Evolutionary conservation across 1,284 basidiomycete genomes (phyloP), one percentile per base, ranked within the genome.

Genomic region (Cutaneotrichosporon sp.): DNA sequence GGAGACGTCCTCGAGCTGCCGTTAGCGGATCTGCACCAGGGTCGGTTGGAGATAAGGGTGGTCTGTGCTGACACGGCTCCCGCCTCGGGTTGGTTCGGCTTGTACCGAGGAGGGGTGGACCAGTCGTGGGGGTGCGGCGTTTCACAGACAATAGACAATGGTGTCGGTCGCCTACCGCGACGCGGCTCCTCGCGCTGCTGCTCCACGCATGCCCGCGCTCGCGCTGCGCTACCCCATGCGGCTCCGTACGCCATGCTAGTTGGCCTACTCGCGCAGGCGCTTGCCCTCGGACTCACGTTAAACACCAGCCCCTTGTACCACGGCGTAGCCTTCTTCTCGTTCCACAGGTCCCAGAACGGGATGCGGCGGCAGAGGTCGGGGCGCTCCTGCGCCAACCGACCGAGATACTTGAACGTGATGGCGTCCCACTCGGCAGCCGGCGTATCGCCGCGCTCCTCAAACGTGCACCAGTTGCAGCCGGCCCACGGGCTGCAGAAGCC

Each of bases 401-500:
- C 69, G 77, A 85, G 71, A 80, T 79, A 65, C 81, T 85, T 69
- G 64, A 71, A 76, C 4, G 70, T 72, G 49, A 64, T 67, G 22
- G 62, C 57, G 57, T 80, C 76, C 82, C 67, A 76, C 61, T 71
- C 72, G 59, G 69, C 85, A 79, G 79, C 83, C 77, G 59, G 75
- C 66, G 65, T 64, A n/a, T 50, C 46, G 24, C 43, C 60, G 27
- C 60, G 58, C 29, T 71, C 72, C 27, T 80, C 82, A 61, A 86
- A 84, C 10, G 87, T 85, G 27, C 83, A 83, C 87, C 87, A 89
- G 73, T 87, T 87, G 51, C 87, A 87, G 16, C 87, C 87, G 42
- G 88, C 88, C 85, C 89, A 90, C 1, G 89, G 88, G 65, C 83
- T 85, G 0, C 88, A 84, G 74, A 88, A 89, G 1, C 81, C 83